These are phyloP conservation scores for Clarkia xantiana DNA, from an alignment of 345 rosid genomes.

Conservation along the genomic window DNA sequence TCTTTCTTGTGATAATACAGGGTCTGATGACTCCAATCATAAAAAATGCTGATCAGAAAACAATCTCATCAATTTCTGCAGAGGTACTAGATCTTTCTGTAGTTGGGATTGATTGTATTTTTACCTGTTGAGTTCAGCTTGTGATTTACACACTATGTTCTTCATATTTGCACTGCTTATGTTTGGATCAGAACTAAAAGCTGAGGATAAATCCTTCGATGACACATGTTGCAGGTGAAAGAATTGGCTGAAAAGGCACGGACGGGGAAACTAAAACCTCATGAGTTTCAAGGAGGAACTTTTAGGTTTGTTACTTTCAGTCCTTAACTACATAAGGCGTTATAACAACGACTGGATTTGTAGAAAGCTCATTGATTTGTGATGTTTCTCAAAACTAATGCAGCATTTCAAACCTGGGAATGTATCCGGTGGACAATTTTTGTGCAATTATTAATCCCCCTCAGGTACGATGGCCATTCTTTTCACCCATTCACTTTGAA, in stretches of 20 bases:
- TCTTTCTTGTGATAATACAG: constrained; percentile 25
- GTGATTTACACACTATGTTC: too few relatives aligned
- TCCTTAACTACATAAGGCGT: not conserved
- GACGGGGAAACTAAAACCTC: constrained; percentile 75
- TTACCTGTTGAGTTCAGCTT: too few relatives aligned
- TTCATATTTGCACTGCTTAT: too few relatives aligned
- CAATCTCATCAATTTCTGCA: constrained; percentile 62
- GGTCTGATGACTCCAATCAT: constrained; percentile 94
- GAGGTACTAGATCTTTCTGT: constrained; percentile 36
- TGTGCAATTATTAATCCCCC: constrained; percentile 96
- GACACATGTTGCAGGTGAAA: constrained; percentile 54
- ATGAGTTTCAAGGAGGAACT: constrained; percentile 95
- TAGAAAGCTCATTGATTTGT: not conserved
- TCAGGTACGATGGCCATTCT: constrained; percentile 38
- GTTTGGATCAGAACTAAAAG: too few relatives aligned
- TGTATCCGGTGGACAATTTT: constrained; percentile 94
- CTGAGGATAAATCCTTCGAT: not conserved
- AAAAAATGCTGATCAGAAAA: constrained; percentile 86
- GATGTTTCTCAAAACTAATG: constrained; percentile 13
- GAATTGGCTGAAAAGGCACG: constrained; percentile 92
- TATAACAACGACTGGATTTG: too few relatives aligned
- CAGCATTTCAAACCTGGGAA: constrained; percentile 98
- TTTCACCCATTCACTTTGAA: too few relatives aligned
- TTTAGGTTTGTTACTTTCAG: constrained; percentile 42
- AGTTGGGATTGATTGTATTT: too few relatives aligned